phyloP scores from a whole-genome alignment of 106 monocot species.

The Dactylorhiza incarnata region DNA sequence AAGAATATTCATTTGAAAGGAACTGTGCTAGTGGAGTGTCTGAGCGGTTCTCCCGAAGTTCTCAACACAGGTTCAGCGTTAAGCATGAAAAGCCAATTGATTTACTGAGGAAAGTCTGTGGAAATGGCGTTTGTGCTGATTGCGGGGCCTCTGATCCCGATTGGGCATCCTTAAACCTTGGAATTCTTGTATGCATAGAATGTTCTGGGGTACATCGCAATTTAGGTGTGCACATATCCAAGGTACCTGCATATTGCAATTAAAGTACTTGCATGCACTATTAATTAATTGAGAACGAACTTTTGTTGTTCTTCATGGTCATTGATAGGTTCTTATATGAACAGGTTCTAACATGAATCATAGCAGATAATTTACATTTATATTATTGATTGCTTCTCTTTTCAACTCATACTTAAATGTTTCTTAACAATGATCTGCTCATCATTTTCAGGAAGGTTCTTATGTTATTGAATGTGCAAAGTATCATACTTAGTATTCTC shows the following conservation, averaged over 20 bases:
- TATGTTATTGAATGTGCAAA: not conserved
- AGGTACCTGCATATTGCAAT: constrained; percentile 33
- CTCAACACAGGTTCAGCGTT: constrained; percentile 33
- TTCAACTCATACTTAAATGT: not conserved
- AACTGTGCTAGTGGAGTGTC: constrained; percentile 31
- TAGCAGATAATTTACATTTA: not conserved
- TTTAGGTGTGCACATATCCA: constrained; percentile 99
- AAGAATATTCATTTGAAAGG: constrained; percentile 50
- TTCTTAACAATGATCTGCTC: not conserved
- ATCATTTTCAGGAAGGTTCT: not conserved
- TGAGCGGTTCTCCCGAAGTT: constrained; percentile 45
- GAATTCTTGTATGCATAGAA: constrained; percentile 94
- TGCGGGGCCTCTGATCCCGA: constrained; percentile 88
- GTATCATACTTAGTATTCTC: not conserved
- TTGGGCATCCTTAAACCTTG: constrained; percentile 99
- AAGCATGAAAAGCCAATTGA: constrained; percentile 85
- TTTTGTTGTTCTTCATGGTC: not conserved
- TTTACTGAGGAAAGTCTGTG: constrained; percentile 62
- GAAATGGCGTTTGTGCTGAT: constrained; percentile 90
- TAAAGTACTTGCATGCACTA: not conserved
- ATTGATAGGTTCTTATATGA: not conserved
- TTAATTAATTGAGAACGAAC: not conserved
- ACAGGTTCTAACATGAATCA: not conserved
- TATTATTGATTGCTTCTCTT: not conserved
- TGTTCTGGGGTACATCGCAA: constrained; percentile 98